Percentiles rank a stretch among this genome's conserved stretches.
These are phyloP conservation scores for Coelastrella sp. DNA, from an alignment of 139 green algal genomes.

Conservation along the genomic window DNA sequence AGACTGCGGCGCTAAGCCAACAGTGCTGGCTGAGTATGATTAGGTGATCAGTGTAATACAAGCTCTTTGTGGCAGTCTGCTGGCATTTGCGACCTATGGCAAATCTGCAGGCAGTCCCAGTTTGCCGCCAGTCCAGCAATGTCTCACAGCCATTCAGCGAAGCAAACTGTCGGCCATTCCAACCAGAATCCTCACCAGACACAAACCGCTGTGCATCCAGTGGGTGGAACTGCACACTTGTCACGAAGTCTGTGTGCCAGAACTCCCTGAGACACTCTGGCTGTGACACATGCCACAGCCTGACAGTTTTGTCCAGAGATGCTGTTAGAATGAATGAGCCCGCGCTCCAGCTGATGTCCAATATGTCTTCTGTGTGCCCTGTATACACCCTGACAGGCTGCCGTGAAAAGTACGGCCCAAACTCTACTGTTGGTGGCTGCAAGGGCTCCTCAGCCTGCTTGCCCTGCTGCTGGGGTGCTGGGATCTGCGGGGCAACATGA, in stretches of 20 bases:
- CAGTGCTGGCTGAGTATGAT: too few species aligned
- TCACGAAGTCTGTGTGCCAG: constrained; percentile 87
- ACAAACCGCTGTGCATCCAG: constrained; percentile 85
- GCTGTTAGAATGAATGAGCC: constrained; percentile 87
- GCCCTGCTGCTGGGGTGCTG: background rate
- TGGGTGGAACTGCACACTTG: constrained; percentile 88
- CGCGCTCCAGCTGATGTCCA: constrained; percentile 90
- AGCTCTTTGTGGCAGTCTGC: too few species aligned
- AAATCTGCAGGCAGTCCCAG: too few species aligned
- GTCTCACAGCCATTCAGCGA: too few species aligned
- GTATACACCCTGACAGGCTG: constrained; percentile 48
- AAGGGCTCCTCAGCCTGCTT: background rate
- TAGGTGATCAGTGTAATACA: too few species aligned
- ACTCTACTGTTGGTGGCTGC: constrained; percentile 26
- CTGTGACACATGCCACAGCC: constrained; percentile 90
- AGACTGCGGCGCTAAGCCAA: too few species aligned
- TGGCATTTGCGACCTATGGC: too few species aligned
- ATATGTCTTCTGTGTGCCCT: constrained; percentile 83
- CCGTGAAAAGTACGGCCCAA: constrained; percentile 47
- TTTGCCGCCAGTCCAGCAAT: too few species aligned
- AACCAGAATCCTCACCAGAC: constrained; percentile 28
- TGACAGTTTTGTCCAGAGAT: constrained; percentile 92
- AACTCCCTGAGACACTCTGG: constrained; percentile 74
- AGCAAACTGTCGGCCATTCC: too few species aligned
- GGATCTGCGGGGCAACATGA: too few species aligned